phyloP scores from a whole-genome alignment of 1,284 basidiomycete genomes.

The Pseudozyma sp. region DNA sequence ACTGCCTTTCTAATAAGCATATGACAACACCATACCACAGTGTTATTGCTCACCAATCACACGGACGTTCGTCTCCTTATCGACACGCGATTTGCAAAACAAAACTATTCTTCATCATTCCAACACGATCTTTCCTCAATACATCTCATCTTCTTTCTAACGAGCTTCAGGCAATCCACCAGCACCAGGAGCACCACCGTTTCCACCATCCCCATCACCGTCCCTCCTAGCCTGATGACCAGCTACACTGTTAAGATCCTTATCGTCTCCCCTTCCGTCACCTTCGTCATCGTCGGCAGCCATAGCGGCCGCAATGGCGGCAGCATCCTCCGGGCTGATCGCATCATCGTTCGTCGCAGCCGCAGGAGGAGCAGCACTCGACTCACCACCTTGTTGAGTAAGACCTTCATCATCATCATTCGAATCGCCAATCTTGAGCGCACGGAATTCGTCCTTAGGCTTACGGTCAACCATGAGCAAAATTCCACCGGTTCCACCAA shows the following conservation, averaged over 20 bases:
- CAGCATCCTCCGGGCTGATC: constrained; percentile 55
- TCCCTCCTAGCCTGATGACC: constrained; percentile 19
- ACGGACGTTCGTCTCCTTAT: too few species aligned
- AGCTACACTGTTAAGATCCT: constrained; percentile 47
- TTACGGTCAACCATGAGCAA: constrained; percentile 62
- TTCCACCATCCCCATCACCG: constrained; percentile 11
- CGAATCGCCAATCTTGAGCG: constrained; percentile 43
- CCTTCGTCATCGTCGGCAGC: constrained; percentile 57
- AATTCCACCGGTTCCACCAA: constrained; percentile 65
- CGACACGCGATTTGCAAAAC: too few species aligned
- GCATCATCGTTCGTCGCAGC: constrained; percentile 31
- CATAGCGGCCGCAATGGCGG: constrained; percentile 54
- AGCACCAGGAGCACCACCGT: constrained; percentile 12
- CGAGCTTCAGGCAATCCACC: constrained; percentile 38
- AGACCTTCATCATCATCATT: constrained; percentile 20
- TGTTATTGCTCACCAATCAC: neutral
- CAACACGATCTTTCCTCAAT: constrained; percentile 2
- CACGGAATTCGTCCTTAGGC: constrained; percentile 54
- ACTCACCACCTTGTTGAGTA: neutral
- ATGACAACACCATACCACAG: too few species aligned
- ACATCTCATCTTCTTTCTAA: too few species aligned
- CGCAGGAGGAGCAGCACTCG: constrained; percentile 2
- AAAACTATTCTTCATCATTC: neutral
- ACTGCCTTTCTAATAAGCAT: too few species aligned
- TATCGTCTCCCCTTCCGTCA: constrained; percentile 52